A percentile compares a stretch with the other conserved stretches of the same genome.
Conservation (phyloP, 805 yeast species). For the Myxozyma melibiosi region DNA sequence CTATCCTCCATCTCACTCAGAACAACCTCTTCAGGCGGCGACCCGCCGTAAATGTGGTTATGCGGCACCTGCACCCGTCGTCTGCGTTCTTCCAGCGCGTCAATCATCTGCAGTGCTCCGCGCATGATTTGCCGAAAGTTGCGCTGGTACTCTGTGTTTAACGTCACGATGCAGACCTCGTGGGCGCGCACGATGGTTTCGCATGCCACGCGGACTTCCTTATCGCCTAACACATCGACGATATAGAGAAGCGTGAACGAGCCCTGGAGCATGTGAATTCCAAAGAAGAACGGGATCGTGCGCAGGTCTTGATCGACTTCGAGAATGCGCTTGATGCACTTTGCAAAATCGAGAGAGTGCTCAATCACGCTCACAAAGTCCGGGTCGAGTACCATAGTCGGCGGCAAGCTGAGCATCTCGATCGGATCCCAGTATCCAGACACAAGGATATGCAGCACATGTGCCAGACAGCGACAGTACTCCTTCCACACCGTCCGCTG, state of each 20-base stretch:
- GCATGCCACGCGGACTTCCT: constrained; percentile 38
- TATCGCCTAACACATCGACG: constrained; percentile 36
- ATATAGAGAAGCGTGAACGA: constrained; percentile 37
- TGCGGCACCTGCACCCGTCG: constrained; percentile 22
- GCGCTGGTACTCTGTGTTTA: constrained; percentile 40
- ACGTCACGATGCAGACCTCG: constrained; percentile 40
- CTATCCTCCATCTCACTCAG: constrained; percentile 36
- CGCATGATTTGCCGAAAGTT: constrained; percentile 41
- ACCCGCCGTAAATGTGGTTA: constrained; percentile 24
- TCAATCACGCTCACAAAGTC: constrained; percentile 35
- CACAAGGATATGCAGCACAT: constrained; percentile 39
- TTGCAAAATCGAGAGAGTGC: constrained; percentile 39
- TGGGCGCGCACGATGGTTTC: constrained; percentile 41
- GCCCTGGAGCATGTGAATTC: constrained; percentile 40
- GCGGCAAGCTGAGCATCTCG: constrained; percentile 36
- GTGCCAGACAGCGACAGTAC: constrained; percentile 32
- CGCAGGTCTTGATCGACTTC: constrained; percentile 38
- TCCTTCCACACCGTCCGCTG: constrained; percentile 25
- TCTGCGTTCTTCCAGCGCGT: constrained; percentile 24
- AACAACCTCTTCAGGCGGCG: constrained; percentile 33
- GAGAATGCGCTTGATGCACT: constrained; percentile 36
- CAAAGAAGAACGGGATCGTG: constrained; percentile 40
- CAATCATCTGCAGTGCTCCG: constrained; percentile 38
- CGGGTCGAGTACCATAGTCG: constrained; percentile 32
- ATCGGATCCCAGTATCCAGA: constrained; percentile 40